phyloP scores from a whole-genome alignment of 2,329 filamentous ascomycete species.

The Trichoderma koningii region DNA sequence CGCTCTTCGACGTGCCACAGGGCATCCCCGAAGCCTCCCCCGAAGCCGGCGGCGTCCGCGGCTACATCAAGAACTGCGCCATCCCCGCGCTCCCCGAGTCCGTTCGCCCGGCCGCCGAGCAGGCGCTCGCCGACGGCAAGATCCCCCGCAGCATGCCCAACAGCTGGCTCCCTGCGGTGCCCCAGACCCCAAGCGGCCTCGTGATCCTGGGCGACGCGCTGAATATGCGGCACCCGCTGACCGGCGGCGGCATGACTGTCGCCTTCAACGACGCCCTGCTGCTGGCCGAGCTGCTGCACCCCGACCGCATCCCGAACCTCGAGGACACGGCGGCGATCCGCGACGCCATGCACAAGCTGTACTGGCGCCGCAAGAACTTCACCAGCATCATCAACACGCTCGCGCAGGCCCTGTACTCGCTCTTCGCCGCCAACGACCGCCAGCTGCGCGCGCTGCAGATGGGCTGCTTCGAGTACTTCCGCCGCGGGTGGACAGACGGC shows the following conservation, averaged over 20 bases:
- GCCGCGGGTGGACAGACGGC: conserved; percentile 71
- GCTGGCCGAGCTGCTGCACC: conserved; percentile 72
- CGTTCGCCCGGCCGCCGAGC: conserved; percentile 72
- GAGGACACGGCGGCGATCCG: conserved; percentile 67
- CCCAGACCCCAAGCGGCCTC: conserved; percentile 61
- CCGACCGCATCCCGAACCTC: conserved; percentile 67
- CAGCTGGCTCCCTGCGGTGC: conserved; percentile 80
- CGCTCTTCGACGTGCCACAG: conserved; percentile 83
- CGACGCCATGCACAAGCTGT: conserved; percentile 71
- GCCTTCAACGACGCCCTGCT: conserved; percentile 89
- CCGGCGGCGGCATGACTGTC: conserved; percentile 97
- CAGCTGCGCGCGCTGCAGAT: conserved; percentile 78
- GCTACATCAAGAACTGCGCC: conserved; percentile 77
- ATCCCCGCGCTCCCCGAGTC: conserved; percentile 73
- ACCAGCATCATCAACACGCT: conserved; percentile 94
- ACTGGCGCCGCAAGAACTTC: conserved; percentile 82
- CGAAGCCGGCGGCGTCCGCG: conserved; percentile 78
- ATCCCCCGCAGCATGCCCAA: conserved; percentile 90
- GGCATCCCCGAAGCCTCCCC: conserved; percentile 72
- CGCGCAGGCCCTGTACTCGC: conserved; percentile 87
- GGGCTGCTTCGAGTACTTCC: conserved; percentile 93
- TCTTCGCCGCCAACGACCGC: conserved; percentile 83
- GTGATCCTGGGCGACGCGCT: conserved; percentile 89
- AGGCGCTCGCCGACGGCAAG: conserved; percentile 74
- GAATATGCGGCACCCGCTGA: conserved; percentile 99